A percentile compares a stretch with the other conserved stretches of the same genome.
phyloP scores from a whole-genome alignment of 2,329 filamentous ascomycete species.

The Periconia sp. region DNA sequence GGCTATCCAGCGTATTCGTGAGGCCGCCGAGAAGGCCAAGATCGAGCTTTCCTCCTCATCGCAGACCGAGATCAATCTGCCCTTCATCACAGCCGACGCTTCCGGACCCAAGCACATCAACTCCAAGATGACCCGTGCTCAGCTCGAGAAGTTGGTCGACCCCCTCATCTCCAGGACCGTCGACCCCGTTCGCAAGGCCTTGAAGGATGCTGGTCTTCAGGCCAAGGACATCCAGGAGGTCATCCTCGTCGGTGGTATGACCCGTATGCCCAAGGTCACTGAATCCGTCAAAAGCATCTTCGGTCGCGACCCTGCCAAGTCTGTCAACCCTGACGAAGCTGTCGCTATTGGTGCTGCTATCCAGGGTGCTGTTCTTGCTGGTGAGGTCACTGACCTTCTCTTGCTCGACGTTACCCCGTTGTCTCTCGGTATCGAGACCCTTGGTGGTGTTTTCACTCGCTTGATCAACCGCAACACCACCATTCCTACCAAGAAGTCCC shows the following conservation, averaged over 20 bases:
- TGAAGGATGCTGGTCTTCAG: constrained; percentile 91
- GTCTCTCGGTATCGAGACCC: constrained; percentile 98
- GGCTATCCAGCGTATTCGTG: constrained; percentile 95
- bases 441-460: constrained; percentile 99
- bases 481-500: constrained; percentile 99
- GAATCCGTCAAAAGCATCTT: constrained; percentile 99
- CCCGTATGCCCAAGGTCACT: constrained; percentile 98
- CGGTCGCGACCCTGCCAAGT: constrained; percentile 98
- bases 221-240: constrained; percentile 99
- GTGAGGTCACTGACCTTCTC: constrained; percentile 98
- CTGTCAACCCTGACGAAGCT: constrained; percentile 99
- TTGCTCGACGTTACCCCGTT: constrained; percentile 93
- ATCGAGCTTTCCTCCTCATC: constrained; percentile 94
- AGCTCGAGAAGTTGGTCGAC: constrained; percentile 99
- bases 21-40: constrained; percentile 97
- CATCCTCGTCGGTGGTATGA: constrained; percentile 96
- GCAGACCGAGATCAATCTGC: constrained; percentile 98
- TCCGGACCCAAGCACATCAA: constrained; percentile 96
- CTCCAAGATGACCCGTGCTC: constrained; percentile 99
- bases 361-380: constrained; percentile 94
- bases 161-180: constrained; percentile 97
- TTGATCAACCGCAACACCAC: constrained; percentile 99
- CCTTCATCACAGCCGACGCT: constrained; percentile 96
- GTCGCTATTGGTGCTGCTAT: constrained; percentile 98
- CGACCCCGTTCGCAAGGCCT: constrained; percentile 94